Base-by-base conservation (phyloP, 192 early-diverging fungal species). In the Podila clonocystis region DNA sequence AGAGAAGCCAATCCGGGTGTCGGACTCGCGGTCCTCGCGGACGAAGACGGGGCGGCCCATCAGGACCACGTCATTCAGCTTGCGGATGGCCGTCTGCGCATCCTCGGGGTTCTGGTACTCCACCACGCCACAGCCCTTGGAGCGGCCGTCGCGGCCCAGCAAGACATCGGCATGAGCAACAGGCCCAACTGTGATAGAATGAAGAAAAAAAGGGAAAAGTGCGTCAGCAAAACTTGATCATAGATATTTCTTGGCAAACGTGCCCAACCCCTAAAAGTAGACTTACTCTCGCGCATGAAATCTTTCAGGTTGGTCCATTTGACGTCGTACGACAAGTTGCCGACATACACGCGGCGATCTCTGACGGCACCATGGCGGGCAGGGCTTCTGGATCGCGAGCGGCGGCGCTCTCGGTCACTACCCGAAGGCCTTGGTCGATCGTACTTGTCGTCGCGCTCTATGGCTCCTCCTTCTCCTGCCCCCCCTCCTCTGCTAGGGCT, bases 91-190 rank as follows among this genome's bases (percentile, higher is more conserved):
- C 29, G 85, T 68, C 67, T 91, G 85, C 5, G 94, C 94, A 67
- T 96, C 93, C 72, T 95, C 94, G 9, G 91, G 85, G 13, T 84
- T 89, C 26, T 85, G 83, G 82, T 84, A 96, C 77, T 96, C 95
- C 26, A 95, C 94, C 26, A 95, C 87, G 41, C 93, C 94, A 72
- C 86, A 89, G 49, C 88, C 92, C 82, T 92, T 93, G 22, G 93
- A 94, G 19, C 89, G 85, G 50, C 91, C 92, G 52, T 79, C 85
- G 12, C 82, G 75, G 57, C 73, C 62, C 45, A 86, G 84, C 36
- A 94, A 63, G n/a, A 95, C 86, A 76, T 95, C 92, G 19, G 91
- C 94, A 85, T 89, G 88, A 12, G 93, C 83, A 15, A 95, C 93
- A 59, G 92, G 87, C 59, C 94, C 94, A 55, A 86, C 93, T 94